Conservation (phyloP, 805 yeast species). For the Lipomyces chichibuensis region DNA sequence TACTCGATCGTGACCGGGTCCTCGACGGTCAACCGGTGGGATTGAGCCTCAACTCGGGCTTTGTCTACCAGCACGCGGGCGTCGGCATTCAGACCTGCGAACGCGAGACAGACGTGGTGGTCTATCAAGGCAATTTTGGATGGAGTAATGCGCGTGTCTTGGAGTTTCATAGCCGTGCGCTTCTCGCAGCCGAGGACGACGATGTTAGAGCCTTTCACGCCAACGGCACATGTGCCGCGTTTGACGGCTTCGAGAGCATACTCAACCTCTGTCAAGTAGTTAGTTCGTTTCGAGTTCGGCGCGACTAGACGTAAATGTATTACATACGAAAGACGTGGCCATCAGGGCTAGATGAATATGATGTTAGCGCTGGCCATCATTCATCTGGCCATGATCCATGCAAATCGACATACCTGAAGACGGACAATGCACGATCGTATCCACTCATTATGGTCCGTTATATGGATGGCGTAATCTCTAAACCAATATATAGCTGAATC, state of each 20-base stretch:
- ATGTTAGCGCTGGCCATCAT: background rate
- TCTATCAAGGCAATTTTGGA: constrained; percentile 91
- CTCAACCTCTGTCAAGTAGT: constrained; percentile 70
- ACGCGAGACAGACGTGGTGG: constrained; percentile 85
- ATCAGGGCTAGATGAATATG: constrained; percentile 67
- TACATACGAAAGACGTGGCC: constrained; percentile 91
- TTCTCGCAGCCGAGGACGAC: constrained; percentile 97
- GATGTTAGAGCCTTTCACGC: constrained; percentile 84
- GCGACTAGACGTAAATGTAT: background rate
- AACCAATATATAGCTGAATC: background rate
- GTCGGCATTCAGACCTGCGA: constrained; percentile 98
- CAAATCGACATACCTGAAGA: constrained; percentile 73
- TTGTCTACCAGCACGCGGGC: constrained; percentile 92
- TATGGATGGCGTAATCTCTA: background rate
- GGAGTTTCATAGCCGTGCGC: constrained; percentile 90
- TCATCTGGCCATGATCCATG: background rate
- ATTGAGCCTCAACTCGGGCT: constrained; percentile 96
- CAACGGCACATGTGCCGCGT: constrained; percentile 97
- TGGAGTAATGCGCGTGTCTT: constrained; percentile 95
- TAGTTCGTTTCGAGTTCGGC: constrained; percentile 39
- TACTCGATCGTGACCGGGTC: constrained; percentile 92
- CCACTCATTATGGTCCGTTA: constrained; percentile 76
- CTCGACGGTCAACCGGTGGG: constrained; percentile 89
- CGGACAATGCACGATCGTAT: constrained; percentile 97
- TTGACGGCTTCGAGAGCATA: constrained; percentile 97